Base-by-base conservation (phyloP, 2,329 filamentous ascomycete species). In the Penicillium sp. region DNA sequence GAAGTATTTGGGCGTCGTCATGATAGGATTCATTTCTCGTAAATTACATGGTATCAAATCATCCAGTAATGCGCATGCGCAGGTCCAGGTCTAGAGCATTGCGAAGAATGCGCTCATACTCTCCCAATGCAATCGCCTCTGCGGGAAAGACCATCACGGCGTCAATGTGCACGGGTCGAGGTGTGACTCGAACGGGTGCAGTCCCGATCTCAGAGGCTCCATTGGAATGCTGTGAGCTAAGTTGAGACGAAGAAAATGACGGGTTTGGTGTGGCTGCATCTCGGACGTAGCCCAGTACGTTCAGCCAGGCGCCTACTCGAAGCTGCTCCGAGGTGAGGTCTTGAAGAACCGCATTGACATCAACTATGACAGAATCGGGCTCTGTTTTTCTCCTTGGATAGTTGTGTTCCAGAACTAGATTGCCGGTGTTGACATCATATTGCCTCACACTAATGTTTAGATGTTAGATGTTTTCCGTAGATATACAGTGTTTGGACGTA, bases 241-340 rank as follows among this genome's bases (percentile, higher is more conserved):
- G 47, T 19, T 64, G 60, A 30, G 58, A 64, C 5, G 67, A 69
- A 9, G 61, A 58, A n/a, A 68, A 66, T 17, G 66, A 68, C 5
- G 44, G 37, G 33, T 56, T 30, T 17, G 62, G 62, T 22, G 55
- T 54, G 8, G 33, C n/a, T 12, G 44, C 45, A 47, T 74, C 73
- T 44, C 81, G 83, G 62, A 93, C 82, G 75, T 96, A 96, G 6
- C 93, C 94, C 67, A 97, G 86, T 3, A 97, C 84, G 74, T 97
- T 96, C 54, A 97, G 78, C 93, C 93, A 97, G 62, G 89, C 85
- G n/a, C 94, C 94, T 28, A 90, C 80, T 55, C 88, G 84, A 56
- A 90, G 84, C 55, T 91, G 83, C 59, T 88, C 84, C 24, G 84
- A 78, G 22, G 85, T 86, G 61, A 95, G 78, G 10, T 80, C 83